A percentile compares a stretch with the other conserved stretches of the same genome.
Evolutionary conservation across 2,329 filamentous ascomycete species (phyloP).

Genomic region (Knoxdaviesia capensis): DNA sequence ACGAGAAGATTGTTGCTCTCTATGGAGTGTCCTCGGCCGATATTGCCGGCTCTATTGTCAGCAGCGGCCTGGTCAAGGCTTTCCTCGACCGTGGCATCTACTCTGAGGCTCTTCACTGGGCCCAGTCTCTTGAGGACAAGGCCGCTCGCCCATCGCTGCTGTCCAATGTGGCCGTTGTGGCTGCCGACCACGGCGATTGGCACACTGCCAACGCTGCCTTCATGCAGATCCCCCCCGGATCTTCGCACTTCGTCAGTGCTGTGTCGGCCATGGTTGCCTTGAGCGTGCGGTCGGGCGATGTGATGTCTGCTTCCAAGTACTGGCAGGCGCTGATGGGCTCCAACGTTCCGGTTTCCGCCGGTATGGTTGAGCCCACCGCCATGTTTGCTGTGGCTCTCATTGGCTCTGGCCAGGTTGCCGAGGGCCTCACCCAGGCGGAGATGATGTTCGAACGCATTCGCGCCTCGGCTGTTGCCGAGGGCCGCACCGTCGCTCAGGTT

Average conservation of each 20-base stretch:
- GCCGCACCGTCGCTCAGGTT: conserved; percentile 25
- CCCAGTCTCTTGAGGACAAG: conserved; percentile 39
- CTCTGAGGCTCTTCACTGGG: conserved; percentile 54
- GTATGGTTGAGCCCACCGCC: conserved; percentile 68
- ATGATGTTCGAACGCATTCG: conserved; percentile 76
- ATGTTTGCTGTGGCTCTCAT: conserved; percentile 86
- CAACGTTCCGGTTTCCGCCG: conserved; percentile 34
- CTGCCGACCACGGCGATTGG: conserved; percentile 61
- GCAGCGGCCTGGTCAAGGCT: conserved; percentile 59
- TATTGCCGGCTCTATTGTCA: conserved; percentile 52
- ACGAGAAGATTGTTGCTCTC: conserved; percentile 52
- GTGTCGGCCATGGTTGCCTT: conserved; percentile 73
- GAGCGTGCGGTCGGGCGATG: conserved; percentile 64
- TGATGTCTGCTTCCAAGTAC: conserved; percentile 56
- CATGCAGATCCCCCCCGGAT: conserved; percentile 30
- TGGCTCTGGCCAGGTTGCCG: conserved; percentile 64
- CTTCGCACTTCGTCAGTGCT: conserved; percentile 30
- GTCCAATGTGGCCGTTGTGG: conserved; percentile 51
- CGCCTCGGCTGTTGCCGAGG: conserved; percentile 20
- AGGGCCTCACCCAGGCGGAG: conserved; percentile 60
- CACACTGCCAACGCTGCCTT: conserved; percentile 49
- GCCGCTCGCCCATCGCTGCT: conserved; percentile 39
- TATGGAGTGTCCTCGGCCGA: conserved; percentile 36
- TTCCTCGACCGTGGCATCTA: conserved; percentile 52
- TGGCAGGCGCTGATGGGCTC: conserved; percentile 55